Base-by-base conservation (phyloP, 106 monocot species). In the Chionographis japonica region DNA sequence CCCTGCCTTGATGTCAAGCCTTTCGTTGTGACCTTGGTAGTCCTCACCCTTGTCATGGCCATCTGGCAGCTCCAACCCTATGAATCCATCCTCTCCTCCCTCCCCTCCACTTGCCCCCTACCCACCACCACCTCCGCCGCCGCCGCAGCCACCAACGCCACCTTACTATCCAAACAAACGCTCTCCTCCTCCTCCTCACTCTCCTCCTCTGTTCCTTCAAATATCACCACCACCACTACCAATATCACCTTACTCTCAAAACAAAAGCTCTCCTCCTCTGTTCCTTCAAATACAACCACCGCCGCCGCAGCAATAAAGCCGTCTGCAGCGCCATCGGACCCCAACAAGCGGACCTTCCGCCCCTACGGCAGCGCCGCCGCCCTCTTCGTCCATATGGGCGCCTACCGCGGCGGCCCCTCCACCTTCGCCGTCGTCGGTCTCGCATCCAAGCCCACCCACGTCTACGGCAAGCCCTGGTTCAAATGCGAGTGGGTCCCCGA, bases 371-470 rank as follows among this genome's bases (percentile, higher is more conserved):
- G 68, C 77, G 94, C 94, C 41, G 91, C 95, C 10, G 81, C 95
- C 16, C 80, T 95, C 42, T 95, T 95, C 66, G 91, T 95, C 43
- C 91, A 88, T 18, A 88, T 95, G 86, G 91, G 91, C 37, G 83
- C 95, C 1, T 95, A 95, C 79, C 86, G 91, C 38, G 91, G 91
- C 43, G 95, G 91, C 17, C 79, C 88, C 38, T 57, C 53, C 79
- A 88, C 95, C 2, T 95, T 91, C 73, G 68, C 95, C 62, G 15
- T 88, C 66, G 40, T 88, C 14, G 95, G 95, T 2, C 91, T 95
- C 43, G 88, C 95, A 13, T 95, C 95, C 51, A 95, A 95, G 78
- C 94, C 91, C 27, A 86, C 70, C 64, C 94, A 95, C 77, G 85
- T 95, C 51, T 91, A 61, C 83, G 80, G 81, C 20, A 95, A 79